Base-by-base conservation (phyloP, 2,329 filamentous ascomycete species). In the Pezicula radicicola region DNA sequence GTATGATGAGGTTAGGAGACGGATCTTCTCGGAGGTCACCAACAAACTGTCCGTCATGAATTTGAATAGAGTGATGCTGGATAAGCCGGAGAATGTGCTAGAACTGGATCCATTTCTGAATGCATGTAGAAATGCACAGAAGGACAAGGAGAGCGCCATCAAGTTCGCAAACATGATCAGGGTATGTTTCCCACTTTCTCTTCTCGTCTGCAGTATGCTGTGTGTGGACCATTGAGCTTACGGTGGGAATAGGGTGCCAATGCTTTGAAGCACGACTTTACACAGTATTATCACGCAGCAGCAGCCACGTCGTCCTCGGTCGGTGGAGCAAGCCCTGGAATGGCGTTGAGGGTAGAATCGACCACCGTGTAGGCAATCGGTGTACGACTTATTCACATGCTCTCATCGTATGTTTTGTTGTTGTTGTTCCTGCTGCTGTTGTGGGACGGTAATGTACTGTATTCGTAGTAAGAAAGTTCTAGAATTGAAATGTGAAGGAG, bases 11-110 rank as follows among this genome's bases (percentile, higher is more conserved):
- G 57, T 71, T 6, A 62, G 70, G 8, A 63, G 64, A 33, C 59
- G 64, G 47, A 70, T 66, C 37, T 72, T 66, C 58, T 52, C 60
- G 3, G 63, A 67, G 12, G 60, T 69, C 13, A 68, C 72, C 36
- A 61, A 72, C 54, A 67, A 69, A 1, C 61, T 69, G 41, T 72
- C 70, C 2, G 56, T 70, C 30, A 68, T 68, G 28, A 76, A 76
- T 48, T 64, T 72, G 41, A 56, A 57, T 4, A 62, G 70, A 2
- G 50, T 72, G 15, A 56, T 41, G 56, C 58, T 40, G 19, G 62
- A 64, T 49, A 67, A 73, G 52, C 66, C 70, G 13, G 51, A 50
- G 15, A 54, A 15, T 15, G 48, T 28, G 19, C 12, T 50, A 6
- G 64, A 72, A 18, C 65, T 66, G 4, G 71, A 73, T 51, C 56